Evolutionary conservation across 225 moss, liverwort and hornwort species (phyloP), one percentile per base, ranked within the genome.

Genomic region (Antitrichia curtipendula): DNA sequence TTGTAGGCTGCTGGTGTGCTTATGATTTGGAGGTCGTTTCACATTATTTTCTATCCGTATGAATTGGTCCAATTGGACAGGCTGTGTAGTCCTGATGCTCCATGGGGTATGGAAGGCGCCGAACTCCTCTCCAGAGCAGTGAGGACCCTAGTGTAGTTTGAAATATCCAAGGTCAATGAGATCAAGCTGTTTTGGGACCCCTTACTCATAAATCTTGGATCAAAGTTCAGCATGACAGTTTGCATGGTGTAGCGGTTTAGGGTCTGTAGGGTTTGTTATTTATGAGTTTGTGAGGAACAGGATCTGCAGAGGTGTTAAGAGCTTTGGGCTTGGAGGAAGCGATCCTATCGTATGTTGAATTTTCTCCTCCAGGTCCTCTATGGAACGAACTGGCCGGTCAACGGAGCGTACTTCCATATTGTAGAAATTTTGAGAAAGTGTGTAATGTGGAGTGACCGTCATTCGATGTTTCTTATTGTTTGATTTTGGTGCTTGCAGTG

Each of bases 401-500:
- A 14, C 63, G 4, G 82, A 68, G 53, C 40, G 38, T 20, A 27
- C 50, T 65, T 65, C 0, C 50, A 12, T 53, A 13, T 82, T 13
- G 52, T 52, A 12, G n/a, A 63, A 31, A 10, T 61, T 62, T 28
- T 34, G 40, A 76, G 29, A 11, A 63, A 65, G 41, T 54, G 63
- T 53, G 64, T 38, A 53, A 40, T 54, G 31, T 29, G 28, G 12
- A 69, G 36, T 34, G 52, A 22, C 60, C 65, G 38, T 61, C 72
- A 62, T 38, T 82, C 78, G 57, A 21, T 29, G 22, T 73, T 74
- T 75, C 84, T 84, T 18, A 86, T 73, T 40, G 78, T 85, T 88
- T 60, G 23, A 24, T 87, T 82, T 61, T 64, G 73, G 63, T 86
- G 56, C 53, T 88, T 77, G 89, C 94, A 98, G 97, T 90, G 97